Percentiles rank a stretch among this genome's conserved stretches.
These are phyloP conservation scores for Turnera subulata DNA, from an alignment of 345 rosid species.

Conservation along the genomic window DNA sequence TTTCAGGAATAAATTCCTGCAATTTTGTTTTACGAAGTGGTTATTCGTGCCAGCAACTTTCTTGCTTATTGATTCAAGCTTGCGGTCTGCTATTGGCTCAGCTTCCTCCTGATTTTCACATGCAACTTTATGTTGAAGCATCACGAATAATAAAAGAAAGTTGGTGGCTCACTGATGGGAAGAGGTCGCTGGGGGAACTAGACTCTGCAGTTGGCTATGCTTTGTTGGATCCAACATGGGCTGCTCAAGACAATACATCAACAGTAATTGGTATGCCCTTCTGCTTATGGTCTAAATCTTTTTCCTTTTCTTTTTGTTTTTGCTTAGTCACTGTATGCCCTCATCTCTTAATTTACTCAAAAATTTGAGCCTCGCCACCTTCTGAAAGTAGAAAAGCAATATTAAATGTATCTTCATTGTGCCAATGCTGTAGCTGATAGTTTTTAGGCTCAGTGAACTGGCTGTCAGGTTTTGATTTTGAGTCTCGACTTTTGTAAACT, in stretches of 20 bases:
- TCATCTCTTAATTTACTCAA: background rate
- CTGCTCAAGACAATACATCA: conserved; percentile 97
- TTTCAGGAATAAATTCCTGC: conserved; percentile 73
- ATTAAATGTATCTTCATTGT: too few species aligned
- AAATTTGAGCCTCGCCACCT: too few species aligned
- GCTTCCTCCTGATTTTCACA: conserved; percentile 83
- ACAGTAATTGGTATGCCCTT: conserved; percentile 74
- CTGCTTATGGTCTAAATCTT: background rate
- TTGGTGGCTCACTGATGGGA: conserved; percentile 94
- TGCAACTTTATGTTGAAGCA: conserved; percentile 80
- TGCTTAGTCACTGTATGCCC: background rate
- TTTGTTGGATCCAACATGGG: conserved; percentile 96
- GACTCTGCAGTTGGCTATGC: conserved; percentile 94
- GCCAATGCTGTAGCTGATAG: too few species aligned
- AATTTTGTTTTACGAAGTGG: conserved; percentile 93
- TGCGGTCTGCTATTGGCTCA: conserved; percentile 95
- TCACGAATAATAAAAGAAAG: conserved; percentile 75
- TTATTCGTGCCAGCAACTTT: conserved; percentile 91
- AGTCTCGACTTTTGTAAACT: too few species aligned
- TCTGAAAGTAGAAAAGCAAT: too few species aligned
- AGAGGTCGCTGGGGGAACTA: conserved; percentile 69
- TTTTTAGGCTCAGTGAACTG: too few species aligned
- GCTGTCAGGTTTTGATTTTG: too few species aligned
- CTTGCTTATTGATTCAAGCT: conserved; percentile 95
- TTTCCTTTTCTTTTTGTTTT: too few species aligned